Evolutionary conservation across 345 rosid species (phyloP).

Genomic region (Heritiera littoralis): DNA sequence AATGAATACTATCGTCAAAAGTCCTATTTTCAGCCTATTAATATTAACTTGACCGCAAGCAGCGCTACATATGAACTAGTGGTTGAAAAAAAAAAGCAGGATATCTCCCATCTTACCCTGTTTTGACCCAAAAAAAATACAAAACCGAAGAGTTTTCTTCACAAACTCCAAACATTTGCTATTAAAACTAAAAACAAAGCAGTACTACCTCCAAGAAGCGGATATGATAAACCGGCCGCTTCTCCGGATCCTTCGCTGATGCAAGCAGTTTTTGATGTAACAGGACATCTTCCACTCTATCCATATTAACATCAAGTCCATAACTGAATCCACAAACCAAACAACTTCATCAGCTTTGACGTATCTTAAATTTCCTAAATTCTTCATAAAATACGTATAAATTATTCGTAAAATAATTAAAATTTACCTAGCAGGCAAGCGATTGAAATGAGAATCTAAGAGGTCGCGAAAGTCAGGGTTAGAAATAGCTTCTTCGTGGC

Average conservation of each 20-base stretch:
- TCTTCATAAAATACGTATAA: not conserved
- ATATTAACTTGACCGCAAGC: not conserved
- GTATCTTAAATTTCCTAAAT: not conserved
- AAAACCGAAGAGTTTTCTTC: not conserved
- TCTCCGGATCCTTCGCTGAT: conserved; percentile 60
- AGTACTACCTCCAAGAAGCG: conserved; percentile 63
- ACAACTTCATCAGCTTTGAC: conserved; percentile 8
- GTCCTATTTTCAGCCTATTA: not conserved
- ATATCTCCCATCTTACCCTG: not conserved
- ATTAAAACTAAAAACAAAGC: conserved; percentile 1
- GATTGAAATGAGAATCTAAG: conserved; percentile 65
- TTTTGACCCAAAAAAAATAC: not conserved
- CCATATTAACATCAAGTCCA: conserved; percentile 69
- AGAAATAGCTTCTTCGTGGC: conserved; percentile 49
- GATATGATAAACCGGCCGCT: conserved; percentile 60
- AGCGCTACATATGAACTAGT: not conserved
- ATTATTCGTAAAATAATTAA: not conserved
- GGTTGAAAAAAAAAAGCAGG: not conserved
- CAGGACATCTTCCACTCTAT: conserved; percentile 65
- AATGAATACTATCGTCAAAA: not conserved
- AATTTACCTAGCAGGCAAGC: conserved; percentile 65
- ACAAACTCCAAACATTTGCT: not conserved
- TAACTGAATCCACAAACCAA: conserved; percentile 43
- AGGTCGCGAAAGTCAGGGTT: conserved; percentile 59
- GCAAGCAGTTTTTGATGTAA: conserved; percentile 59